Evolutionary conservation across 192 early-diverging fungal species (phyloP), one percentile per base, ranked within the genome.

Genomic region (Umbelopsis sp.): DNA sequence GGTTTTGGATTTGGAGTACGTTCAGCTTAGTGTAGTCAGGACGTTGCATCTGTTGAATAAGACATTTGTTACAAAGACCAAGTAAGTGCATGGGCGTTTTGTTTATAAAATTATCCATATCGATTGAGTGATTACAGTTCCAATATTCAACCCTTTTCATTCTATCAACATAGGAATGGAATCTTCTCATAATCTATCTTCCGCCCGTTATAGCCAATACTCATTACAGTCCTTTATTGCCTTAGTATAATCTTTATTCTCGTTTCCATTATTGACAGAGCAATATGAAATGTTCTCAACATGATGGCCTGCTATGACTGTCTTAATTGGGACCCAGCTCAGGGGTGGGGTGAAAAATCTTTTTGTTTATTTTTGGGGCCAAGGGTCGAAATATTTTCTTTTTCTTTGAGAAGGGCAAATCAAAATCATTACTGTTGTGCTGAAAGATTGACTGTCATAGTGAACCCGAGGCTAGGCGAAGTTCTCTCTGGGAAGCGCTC

Each of bases 1-100:
- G 65, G 78, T 93, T 24, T 78, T 98, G 24, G 96, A 98, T 78
- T 83, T 98, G 11, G 95, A 97, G 83, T 97, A 95, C 71, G 95
- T 98, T 26, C 91, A 94, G 56, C 84, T 98, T 34, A 93, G 92
- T 69, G 94, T 98, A n/a, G 81, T 82, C 68, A 91, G 86, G 79
- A 86, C 92, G 32, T 84, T 98, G 2, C 80, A 86, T 29, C 82
- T 97, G 67, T 78, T 98, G 66, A 96, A 95, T 74, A 92, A 90
- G 70, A 92, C 88, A 38, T 97, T 98, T 77, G 78, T 91, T 17
- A 86, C 78, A 56, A 72, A 83, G 65, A 70, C 74, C 76, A 83
- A 77, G 80, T 85, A 83, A 75, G 73, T 82, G 44, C 21, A 68
- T 12, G 12, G n/a, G n/a, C n/a, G n/a, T n/a, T n/a, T n/a, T n/a